Base-by-base conservation (phyloP, 2,329 filamentous ascomycete genomes). In the Atkinsonella hypoxylon region DNA sequence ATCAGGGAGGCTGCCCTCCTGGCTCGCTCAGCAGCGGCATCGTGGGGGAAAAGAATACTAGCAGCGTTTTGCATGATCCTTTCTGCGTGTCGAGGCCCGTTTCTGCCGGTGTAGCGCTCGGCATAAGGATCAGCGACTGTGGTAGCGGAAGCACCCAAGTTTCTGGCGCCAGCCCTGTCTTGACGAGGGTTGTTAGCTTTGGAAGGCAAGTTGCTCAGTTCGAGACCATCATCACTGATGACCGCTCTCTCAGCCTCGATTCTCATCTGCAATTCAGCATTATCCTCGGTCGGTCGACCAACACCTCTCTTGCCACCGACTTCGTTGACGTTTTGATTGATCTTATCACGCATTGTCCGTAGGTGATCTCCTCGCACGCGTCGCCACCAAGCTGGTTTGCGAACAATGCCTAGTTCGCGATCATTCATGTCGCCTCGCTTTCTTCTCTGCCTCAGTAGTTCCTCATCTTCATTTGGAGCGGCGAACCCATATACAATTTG, bases 391-490 rank as follows among this genome's bases (percentile, higher is more conserved):
- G 73, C 73, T 0, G 83, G 83, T 61, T 81, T 82, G 48, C 72
- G 68, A 10, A 74, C 69, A 48, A 83, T 65, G 48, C 82, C 81
- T 10, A 87, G 72, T 49, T 83, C 79, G 6, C 70, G 71, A 60
- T 87, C 80, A 17, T 76, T 64, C 22, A 70, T 65, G 4, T 70
- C 68, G 7, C 78, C 81, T 9, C 82, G 76, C 34, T 71, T 64
- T 4, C 77, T 74, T 47, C 85, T 75, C 63, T 85, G 81, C 31
- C 74, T 70, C 34, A 85, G 76, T n/a, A 89, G 72, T 48, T 81
- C 73, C 51, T 72, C 73, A 60, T 89, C 85, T 64, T 89, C 85
- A 57, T 89, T 89, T 18, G 79, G 75, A 31, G 78, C 76, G n/a
- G 75, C 55, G 58, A 77, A 80, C 12, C 83, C 85, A 39, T 74